Base-by-base conservation (phyloP, 2,329 filamentous ascomycete species). In the Hyphodiscus sp. region DNA sequence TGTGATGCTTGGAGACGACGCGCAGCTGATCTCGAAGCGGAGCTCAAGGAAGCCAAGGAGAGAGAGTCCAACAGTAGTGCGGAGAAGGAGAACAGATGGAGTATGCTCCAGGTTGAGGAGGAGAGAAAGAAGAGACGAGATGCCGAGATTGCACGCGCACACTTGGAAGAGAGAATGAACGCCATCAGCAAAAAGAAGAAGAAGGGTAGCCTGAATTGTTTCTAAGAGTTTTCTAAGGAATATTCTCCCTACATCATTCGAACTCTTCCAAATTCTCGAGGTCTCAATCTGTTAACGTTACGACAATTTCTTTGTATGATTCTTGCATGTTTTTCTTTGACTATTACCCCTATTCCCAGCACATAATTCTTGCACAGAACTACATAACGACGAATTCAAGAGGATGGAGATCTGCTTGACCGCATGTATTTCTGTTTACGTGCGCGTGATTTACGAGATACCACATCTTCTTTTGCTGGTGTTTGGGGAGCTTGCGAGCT, bases 201-300 rank as follows among this genome's bases (percentile, higher is more conserved):
- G 82, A 96, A 95, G 81, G 84, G 87, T 66, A 91, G 87, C 62
- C 80, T 99, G 72, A 97, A 96, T 76, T 99, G 94, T 80, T 99
- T 99, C 58, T 69, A 67, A 59, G 23, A 23, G 19, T 20, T 7
- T 48, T 19, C 30, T 20, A 59, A 58, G 56, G 51, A 59, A 23
- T 42, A 19, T 16, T 57, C 19, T 23, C 47, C 7, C n/a, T 50
- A 48, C 42, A 64, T 48, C 54, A 63, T 16, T 45, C 57, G 33
- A 47, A 62, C 47, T 55, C 44, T 51, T 29, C 41, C 16, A 18
- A 48, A 41, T 43, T 38, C 38, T 41, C 20, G 43, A 43, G 52
- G 33, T 16, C 23, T 52, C 20, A 26, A 29, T 43, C 29, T 43
- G 33, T 23, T 20, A 29, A 43, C 20, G 51, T 23, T 53, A 54